Conservation (phyloP, 2,329 filamentous ascomycete species). For the Ceratocystis cacaofunesta region DNA sequence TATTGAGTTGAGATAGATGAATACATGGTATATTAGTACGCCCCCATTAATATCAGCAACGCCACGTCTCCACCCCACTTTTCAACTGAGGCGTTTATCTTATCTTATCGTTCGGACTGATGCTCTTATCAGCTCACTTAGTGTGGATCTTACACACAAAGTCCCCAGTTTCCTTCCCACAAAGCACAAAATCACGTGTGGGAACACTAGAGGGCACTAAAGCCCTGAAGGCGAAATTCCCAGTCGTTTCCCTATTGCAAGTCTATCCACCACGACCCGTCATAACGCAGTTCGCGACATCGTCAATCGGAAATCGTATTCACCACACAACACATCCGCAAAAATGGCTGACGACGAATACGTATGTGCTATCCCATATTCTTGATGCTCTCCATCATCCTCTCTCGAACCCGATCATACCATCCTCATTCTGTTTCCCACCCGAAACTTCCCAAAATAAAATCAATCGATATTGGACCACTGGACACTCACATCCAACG, state of each 20-base stretch:
- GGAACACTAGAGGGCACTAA: conserved; percentile 15
- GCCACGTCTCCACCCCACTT: neutral
- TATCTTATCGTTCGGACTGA: neutral
- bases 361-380: conserved; percentile 41
- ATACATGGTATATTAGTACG: neutral
- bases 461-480: conserved; percentile 14
- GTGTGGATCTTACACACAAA: conserved; percentile 13
- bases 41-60: neutral
- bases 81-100: neutral
- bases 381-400: conserved; percentile 7
- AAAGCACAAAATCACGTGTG: conserved; percentile 17
- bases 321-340: conserved; percentile 29
- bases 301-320: conserved; percentile 17
- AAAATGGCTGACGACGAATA: conserved; percentile 81
- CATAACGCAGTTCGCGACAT: conserved; percentile 18
- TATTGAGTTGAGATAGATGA: neutral
- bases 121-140: neutral
- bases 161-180: conserved; percentile 12
- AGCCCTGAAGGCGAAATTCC: conserved; percentile 17
- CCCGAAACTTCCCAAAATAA: neutral
- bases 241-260: conserved; percentile 15
- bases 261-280: conserved; percentile 16
- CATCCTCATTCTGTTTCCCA: neutral
- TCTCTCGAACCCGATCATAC: neutral
- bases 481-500: conserved; percentile 21